Evolutionary conservation across 257 asterid species (phyloP), one percentile per base, ranked within the genome.

Genomic region (Lavandula angustifolia): DNA sequence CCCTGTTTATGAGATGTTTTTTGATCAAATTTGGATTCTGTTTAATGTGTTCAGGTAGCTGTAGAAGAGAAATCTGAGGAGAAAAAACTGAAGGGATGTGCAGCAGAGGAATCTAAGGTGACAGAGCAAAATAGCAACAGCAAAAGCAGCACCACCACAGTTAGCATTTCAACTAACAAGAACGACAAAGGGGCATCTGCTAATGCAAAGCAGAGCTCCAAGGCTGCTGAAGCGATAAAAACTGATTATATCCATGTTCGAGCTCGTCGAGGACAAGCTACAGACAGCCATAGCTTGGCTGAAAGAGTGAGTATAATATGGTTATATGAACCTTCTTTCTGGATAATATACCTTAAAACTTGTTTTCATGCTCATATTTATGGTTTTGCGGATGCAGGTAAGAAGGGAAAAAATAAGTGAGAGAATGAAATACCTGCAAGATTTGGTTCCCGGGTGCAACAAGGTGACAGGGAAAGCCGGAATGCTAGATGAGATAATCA

Each of bases 271-370:
- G 98, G 98, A 9, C 95, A 92, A 71, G 98, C 98, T 71, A 92
- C 98, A 10, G 98, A 92, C 72, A 92, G 96, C 84, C 98, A 92
- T 58, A 92, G 98, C 81, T 80, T 92, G 73, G 98, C 96, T 9
- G 98, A 92, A 82, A 84, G 98, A 73, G 98, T 92, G 69, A 81
- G 95, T 44, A 33, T 4, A 14, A 4, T 0, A 57, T 22, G 27
- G 2, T 22, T 22, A 22, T 2, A 22, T 22, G 27, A 13, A 8
- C 1, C 49, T 29, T 31, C 40, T 29, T 5, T 18, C 18, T 7
- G 6, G 16, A 3, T 11, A 12, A 7, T 8, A 40, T 9, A 3
- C 3, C 2, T 12, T 12, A 5, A 46, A 35, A 9, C 38, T n/a
- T 55, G n/a, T 5, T 49, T 65, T 53, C 12, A 13, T 11, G 7